Evolutionary conservation across 805 yeast genomes (phyloP).

Genomic region (Maudiozyma pseudohumilis): DNA sequence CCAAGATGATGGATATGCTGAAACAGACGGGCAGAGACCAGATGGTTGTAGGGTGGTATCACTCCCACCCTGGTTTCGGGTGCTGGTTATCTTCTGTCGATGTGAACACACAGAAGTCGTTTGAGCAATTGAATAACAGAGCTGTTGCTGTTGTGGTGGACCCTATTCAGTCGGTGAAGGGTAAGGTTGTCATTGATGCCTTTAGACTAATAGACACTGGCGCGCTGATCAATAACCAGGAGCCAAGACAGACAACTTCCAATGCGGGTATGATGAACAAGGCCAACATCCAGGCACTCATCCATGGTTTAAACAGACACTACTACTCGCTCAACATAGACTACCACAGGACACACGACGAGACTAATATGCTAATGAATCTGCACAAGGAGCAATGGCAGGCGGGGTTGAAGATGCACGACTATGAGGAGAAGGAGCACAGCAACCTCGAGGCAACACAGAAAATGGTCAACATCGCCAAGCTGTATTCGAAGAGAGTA

Average conservation of each 20-base stretch:
- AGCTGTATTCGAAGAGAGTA: slow-evolving; percentile 79
- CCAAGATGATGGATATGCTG: slow-evolving; percentile 99
- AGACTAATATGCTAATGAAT: slow-evolving; percentile 87
- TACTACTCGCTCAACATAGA: slow-evolving; percentile 93
- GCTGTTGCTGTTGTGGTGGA: slow-evolving; percentile 98
- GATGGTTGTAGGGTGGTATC: slow-evolving; percentile 99
- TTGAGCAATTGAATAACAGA: slow-evolving; percentile 88
- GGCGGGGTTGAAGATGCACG: slow-evolving; percentile 69
- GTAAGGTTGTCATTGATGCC: slow-evolving; percentile 98
- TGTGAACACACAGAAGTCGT: slow-evolving; percentile 95
- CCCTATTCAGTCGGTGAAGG: slow-evolving; percentile 97
- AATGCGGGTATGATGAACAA: slow-evolving; percentile 91
- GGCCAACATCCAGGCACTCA: slow-evolving; percentile 92
- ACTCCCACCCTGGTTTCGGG: slow-evolving; percentile 99
- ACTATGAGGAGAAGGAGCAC: slow-evolving; percentile 69
- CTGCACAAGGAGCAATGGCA: slow-evolving; percentile 96
- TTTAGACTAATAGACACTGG: slow-evolving; percentile 87
- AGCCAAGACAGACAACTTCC: slow-evolving; percentile 95
- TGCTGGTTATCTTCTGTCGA: slow-evolving; percentile 98
- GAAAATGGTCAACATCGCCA: slow-evolving; percentile 81
- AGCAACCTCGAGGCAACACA: slow-evolving; percentile 63
- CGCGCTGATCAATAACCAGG: slow-evolving; percentile 88
- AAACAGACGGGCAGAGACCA: slow-evolving; percentile 98
- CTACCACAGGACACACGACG: slow-evolving; percentile 84
- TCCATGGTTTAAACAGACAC: slow-evolving; percentile 94